phyloP scores from a whole-genome alignment of 2,329 filamentous ascomycete species.

The Xylaria sp. region DNA sequence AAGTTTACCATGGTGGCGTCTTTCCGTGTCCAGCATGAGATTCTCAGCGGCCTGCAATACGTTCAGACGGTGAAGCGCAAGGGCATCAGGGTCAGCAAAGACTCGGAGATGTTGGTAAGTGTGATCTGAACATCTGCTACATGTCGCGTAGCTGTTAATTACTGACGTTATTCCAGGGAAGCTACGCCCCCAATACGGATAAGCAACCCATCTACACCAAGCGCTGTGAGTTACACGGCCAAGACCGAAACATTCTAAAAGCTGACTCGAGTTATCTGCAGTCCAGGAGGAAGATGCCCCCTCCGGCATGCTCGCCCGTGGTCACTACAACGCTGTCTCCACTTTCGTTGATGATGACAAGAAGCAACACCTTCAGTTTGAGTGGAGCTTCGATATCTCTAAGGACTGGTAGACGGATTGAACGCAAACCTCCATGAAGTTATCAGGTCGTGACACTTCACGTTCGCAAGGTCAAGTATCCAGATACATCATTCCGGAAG shows the following conservation, averaged over 20 bases:
- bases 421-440: slow-evolving; percentile 10
- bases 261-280: slow-evolving; percentile 51
- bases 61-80: slow-evolving; percentile 93
- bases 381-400: slow-evolving; percentile 95
- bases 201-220: slow-evolving; percentile 88
- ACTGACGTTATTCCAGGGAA: slow-evolving; percentile 69
- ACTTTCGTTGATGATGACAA: slow-evolving; percentile 97
- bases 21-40: slow-evolving; percentile 97
- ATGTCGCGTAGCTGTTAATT: not conserved
- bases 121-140: not conserved
- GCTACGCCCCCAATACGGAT: slow-evolving; percentile 91
- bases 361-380: slow-evolving; percentile 87
- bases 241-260: slow-evolving; percentile 6
- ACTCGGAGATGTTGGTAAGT: slow-evolving; percentile 96
- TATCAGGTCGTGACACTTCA: slow-evolving; percentile 10
- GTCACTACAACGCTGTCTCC: slow-evolving; percentile 88
- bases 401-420: slow-evolving; percentile 83
- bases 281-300: slow-evolving; percentile 94
- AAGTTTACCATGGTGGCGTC: slow-evolving; percentile 93
- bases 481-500: not conserved
- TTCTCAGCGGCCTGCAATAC: slow-evolving; percentile 94
- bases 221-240: slow-evolving; percentile 74
- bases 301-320: slow-evolving; percentile 87
- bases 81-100: slow-evolving; percentile 87
- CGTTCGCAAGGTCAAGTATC: not conserved